A percentile compares a stretch with the other conserved stretches of the same genome.
Conservation (phyloP, 805 yeast species). For the Teunomyces barrocoloradensis region DNA sequence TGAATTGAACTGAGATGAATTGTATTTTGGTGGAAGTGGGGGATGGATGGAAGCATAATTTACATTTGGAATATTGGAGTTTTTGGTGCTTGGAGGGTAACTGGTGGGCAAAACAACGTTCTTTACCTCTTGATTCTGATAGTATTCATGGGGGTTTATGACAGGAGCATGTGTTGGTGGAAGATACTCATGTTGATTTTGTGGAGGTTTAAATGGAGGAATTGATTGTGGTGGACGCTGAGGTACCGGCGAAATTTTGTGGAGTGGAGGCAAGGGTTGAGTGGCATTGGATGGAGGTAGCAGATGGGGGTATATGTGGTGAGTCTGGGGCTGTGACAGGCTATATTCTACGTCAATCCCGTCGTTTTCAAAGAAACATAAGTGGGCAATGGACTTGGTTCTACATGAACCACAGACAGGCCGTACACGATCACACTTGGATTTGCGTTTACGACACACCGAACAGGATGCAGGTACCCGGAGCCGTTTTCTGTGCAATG, state of each 20-base stretch:
- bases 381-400: conserved; percentile 42
- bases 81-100: too few relatives aligned
- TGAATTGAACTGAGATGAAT: neutral
- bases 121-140: neutral
- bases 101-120: neutral
- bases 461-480: conserved; percentile 44
- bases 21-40: neutral
- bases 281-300: neutral
- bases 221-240: neutral
- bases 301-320: neutral
- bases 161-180: neutral
- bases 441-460: conserved; percentile 43
- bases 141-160: neutral
- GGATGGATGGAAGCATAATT: neutral
- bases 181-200: neutral
- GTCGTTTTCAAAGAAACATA: conserved; percentile 36
- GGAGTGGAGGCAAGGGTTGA: neutral
- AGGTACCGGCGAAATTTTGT: neutral
- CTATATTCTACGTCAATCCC: conserved; percentile 3
- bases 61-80: neutral
- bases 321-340: neutral
- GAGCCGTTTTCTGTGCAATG: conserved; percentile 31
- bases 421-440: conserved; percentile 40
- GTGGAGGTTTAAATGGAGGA: neutral
- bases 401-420: conserved; percentile 45